These are phyloP conservation scores for Sophora flavescens DNA, from an alignment of 306 rosid species.

Conservation along the genomic window DNA sequence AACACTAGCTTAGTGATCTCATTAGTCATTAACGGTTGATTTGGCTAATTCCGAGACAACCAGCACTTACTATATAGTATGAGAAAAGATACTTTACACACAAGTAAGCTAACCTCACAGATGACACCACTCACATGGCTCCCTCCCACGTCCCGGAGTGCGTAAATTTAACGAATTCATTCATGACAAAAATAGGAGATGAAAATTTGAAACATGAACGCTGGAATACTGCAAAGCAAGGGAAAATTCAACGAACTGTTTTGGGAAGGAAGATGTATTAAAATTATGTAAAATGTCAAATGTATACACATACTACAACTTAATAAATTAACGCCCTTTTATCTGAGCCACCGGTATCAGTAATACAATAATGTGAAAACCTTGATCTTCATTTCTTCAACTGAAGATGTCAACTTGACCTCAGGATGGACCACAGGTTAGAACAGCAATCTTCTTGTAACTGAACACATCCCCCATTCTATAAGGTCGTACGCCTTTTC, in stretches of 20 bases:
- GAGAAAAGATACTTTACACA: too few species aligned
- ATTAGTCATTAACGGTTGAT: too few species aligned
- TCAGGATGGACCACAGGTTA: constrained; percentile 2
- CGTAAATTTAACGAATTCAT: neutral
- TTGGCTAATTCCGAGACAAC: too few species aligned
- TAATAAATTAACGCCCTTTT: neutral
- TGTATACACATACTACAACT: constrained; percentile 27
- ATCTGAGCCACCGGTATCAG: constrained; percentile 17
- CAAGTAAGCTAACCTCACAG: too few species aligned
- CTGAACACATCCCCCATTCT: neutral
- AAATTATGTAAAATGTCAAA: constrained; percentile 4
- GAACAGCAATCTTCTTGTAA: constrained; percentile 32
- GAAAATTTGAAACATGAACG: neutral
- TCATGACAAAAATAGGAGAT: neutral
- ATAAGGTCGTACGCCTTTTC: constrained; percentile 17
- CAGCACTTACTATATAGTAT: too few species aligned
- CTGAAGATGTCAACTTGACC: constrained; percentile 28
- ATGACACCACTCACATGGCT: too few species aligned
- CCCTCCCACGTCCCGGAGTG: too few species aligned
- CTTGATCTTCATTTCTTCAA: constrained; percentile 45
- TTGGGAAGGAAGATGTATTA: constrained; percentile 2
- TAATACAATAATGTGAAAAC: constrained; percentile 26
- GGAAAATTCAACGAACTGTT: constrained; percentile 14
- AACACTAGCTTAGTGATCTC: too few species aligned
- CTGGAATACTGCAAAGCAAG: neutral